A percentile compares a stretch with the other conserved stretches of the same genome.
Evolutionary conservation across 2,329 filamentous ascomycete genomes (phyloP).

Genomic region (Xylaria multiplex): DNA sequence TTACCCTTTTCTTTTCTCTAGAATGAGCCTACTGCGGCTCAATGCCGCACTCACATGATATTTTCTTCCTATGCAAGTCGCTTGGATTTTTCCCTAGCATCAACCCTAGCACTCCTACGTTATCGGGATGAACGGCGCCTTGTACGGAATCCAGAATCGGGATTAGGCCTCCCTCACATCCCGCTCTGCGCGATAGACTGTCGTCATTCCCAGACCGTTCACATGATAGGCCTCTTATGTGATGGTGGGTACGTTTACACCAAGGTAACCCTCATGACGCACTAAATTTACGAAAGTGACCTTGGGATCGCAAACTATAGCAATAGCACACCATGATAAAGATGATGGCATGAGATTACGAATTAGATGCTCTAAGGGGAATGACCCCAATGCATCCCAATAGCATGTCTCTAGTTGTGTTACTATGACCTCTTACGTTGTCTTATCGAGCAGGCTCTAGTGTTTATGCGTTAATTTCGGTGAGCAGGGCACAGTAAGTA

Average conservation of each 20-base stretch:
- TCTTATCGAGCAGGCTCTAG: background rate
- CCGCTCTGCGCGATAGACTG: background rate
- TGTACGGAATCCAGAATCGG: too few relatives aligned
- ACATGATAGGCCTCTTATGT: background rate
- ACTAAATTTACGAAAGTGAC: background rate
- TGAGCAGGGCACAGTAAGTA: background rate
- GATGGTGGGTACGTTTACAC: too few relatives aligned
- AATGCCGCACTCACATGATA: too few relatives aligned
- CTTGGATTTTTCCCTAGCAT: too few relatives aligned
- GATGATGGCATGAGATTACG: too few relatives aligned
- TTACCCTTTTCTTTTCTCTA: too few relatives aligned
- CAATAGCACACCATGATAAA: background rate
- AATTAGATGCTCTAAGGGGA: too few relatives aligned
- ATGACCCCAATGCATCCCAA: background rate
- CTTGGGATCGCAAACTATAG: background rate
- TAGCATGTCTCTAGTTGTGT: background rate
- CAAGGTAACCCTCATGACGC: background rate
- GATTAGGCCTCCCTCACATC: background rate
- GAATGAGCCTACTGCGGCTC: too few relatives aligned
- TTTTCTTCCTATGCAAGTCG: too few relatives aligned
- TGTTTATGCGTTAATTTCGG: conserved; percentile 10
- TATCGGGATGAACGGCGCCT: too few relatives aligned
- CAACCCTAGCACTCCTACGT: too few relatives aligned
- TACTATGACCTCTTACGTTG: background rate
- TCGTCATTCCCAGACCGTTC: background rate